Evolutionary conservation across 345 rosid species (phyloP).

Genomic region (Eucalyptus decipiens): DNA sequence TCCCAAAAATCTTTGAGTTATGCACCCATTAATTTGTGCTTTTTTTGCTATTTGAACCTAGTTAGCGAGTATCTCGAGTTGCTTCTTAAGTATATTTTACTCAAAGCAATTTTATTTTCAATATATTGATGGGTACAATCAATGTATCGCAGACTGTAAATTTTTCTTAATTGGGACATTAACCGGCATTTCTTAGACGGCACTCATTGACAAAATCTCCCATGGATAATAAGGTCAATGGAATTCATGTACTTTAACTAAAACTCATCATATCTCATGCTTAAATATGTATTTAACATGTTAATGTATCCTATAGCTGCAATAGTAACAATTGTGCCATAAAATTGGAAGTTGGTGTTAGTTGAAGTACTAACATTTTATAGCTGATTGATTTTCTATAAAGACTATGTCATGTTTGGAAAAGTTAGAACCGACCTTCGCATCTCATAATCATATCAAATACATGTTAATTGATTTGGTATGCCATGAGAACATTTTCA

Average conservation of each 20-base stretch:
- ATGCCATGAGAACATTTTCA: not conserved
- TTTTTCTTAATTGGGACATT: not conserved
- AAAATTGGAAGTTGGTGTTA: not conserved
- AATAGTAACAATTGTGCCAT: not conserved
- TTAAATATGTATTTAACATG: not conserved
- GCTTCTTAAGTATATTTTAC: not conserved
- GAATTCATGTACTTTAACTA: not conserved
- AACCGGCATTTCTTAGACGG: not conserved
- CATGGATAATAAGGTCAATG: not conserved
- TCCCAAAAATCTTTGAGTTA: not conserved
- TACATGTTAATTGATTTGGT: not conserved
- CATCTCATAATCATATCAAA: not conserved
- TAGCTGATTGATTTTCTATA: not conserved
- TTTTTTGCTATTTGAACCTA: not conserved
- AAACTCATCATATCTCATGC: not conserved
- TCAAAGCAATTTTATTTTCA: not conserved
- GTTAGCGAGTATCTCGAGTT: not conserved
- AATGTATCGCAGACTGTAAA: not conserved
- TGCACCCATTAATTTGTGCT: not conserved
- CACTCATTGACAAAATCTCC: not conserved
- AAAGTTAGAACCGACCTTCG: not conserved
- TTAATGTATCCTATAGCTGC: not conserved
- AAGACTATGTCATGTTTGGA: not conserved
- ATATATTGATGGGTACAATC: not conserved
- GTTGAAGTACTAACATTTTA: too few species aligned